Base-by-base conservation (phyloP, 352 stramenopile species). In the Globisporangium abappressorium region DNA sequence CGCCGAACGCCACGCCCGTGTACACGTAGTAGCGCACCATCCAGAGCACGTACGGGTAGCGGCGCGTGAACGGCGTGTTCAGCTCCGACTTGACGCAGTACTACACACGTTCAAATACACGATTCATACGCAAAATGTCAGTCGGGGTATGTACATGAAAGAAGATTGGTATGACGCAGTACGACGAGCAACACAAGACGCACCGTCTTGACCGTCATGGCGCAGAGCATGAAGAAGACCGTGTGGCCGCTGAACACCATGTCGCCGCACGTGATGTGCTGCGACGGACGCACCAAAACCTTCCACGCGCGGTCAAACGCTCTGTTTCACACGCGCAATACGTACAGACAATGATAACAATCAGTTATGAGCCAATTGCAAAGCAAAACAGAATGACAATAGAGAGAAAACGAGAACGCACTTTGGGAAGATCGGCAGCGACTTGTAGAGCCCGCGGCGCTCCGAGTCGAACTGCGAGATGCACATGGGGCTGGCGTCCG, bases 181-280 rank as follows among this genome's bases (percentile, higher is more conserved):
- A 65, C 18, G 18, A 36, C n/a, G 46, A 18, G 4, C 55, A 18
- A 9, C 46, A 33, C 38, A 54, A 51, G 22, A 34, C 64, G 57
- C 33, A 62, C 56, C 56, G 56, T 62, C 71, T 80, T 82, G 59
- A 92, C 84, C 43, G 92, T 85, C 82, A 93, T 93, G 62, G 77
- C 80, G 69, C 84, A 94, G 49, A 96, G 81, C 74, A 94, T 83
- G 36, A 96, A 75, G 72, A 94, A 96, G 14, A 96, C 88, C 11
- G 85, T 84, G 72, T 96, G 88, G 47, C 88, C 88, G 68, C 88
- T 96, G 74, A 96, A 96, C 73, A 96, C 79, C 88, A 96, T 96
- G 62, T 96, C 88, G 66, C 88, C 88, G 68, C 88, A 96, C 7
- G 88, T 96, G 67, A 96, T 96, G 74, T 96, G 85, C 72, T 94